phyloP scores from a whole-genome alignment of 495 filamentous ascomycete genomes.

The Pseudoneurospora amorphoporcata region DNA sequence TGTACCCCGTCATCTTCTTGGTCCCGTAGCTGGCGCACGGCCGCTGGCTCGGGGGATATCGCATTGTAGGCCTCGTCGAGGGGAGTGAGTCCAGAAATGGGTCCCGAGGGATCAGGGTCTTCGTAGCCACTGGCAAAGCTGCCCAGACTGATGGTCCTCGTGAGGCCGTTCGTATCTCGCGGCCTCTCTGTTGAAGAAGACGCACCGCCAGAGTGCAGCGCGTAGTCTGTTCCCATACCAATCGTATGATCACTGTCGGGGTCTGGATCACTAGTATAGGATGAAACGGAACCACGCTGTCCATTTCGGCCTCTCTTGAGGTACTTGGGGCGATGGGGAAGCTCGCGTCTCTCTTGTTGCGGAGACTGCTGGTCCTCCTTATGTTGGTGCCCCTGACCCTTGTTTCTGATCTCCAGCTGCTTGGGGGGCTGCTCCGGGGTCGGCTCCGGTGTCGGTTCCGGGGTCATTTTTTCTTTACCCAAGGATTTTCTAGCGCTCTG shows the following conservation, averaged over 20 bases:
- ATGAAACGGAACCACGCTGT: constrained; percentile 70
- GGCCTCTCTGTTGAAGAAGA: constrained; percentile 47
- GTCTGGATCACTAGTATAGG: constrained; percentile 50
- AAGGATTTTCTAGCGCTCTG: constrained; percentile 23
- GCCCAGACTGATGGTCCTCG: constrained; percentile 77
- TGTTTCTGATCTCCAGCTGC: constrained; percentile 15
- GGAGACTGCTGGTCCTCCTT: constrained; percentile 2
- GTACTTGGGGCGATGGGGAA: constrained; percentile 51
- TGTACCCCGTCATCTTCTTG: constrained; percentile 21
- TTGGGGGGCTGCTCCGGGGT: constrained; percentile 3
- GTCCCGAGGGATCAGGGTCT: constrained; percentile 48
- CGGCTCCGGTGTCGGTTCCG: constrained; percentile 18
- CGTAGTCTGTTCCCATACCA: constrained; percentile 67
- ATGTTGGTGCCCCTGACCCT: constrained; percentile 19
- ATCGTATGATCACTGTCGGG: constrained; percentile 56
- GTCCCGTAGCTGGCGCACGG: background rate
- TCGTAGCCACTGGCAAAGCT: constrained; percentile 92
- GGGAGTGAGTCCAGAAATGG: constrained; percentile 34
- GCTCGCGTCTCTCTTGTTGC: background rate
- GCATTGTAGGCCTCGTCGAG: constrained; percentile 37
- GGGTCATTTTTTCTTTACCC: constrained; percentile 39
- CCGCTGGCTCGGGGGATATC: constrained; percentile 20
- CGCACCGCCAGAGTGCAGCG: constrained; percentile 74
- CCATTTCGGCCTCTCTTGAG: constrained; percentile 63
- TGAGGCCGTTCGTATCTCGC: constrained; percentile 47